Evolutionary conservation across 2,329 filamentous ascomycete species (phyloP).

Genomic region (Hypoxylon sp.): DNA sequence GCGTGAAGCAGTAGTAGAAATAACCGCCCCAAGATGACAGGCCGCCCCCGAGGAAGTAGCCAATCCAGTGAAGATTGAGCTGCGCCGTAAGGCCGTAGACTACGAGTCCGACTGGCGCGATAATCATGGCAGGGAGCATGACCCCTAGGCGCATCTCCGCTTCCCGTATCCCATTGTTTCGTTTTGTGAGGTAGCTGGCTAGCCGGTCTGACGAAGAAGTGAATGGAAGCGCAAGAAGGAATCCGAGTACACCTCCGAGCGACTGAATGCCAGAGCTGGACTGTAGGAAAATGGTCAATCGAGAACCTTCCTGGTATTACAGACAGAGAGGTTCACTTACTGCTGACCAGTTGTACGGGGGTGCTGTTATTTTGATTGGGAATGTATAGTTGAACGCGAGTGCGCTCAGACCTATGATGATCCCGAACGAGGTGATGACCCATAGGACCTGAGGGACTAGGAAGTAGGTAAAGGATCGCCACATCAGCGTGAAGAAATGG

Average conservation of each 20-base stretch:
- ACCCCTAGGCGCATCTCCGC: conserved; percentile 53
- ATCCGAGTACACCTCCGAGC: conserved; percentile 49
- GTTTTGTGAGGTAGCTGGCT: conserved; percentile 49
- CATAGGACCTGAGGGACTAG: conserved; percentile 55
- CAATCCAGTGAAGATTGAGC: conserved; percentile 52
- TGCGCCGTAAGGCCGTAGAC: conserved; percentile 51
- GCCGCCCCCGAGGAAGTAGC: conserved; percentile 59
- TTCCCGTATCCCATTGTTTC: conserved; percentile 52
- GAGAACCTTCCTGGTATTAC: background rate
- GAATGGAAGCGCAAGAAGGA: conserved; percentile 50
- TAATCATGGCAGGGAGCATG: conserved; percentile 46
- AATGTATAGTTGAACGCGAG: conserved; percentile 57
- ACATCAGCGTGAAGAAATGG: conserved; percentile 51
- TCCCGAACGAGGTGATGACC: conserved; percentile 55
- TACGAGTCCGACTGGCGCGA: conserved; percentile 48
- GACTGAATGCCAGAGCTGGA: conserved; percentile 41
- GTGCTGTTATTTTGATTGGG: conserved; percentile 52
- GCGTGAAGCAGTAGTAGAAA: conserved; percentile 65
- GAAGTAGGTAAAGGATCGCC: conserved; percentile 55
- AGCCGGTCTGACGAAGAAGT: conserved; percentile 48
- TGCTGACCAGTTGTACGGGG: conserved; percentile 53
- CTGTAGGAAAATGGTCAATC: conserved; percentile 31
- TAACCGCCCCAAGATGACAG: conserved; percentile 59
- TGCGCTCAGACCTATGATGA: conserved; percentile 55
- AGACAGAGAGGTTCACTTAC: conserved; percentile 38